Percentiles rank a stretch among this genome's conserved stretches.
phyloP scores from a whole-genome alignment of 2,329 filamentous ascomycete species.

The Emmonsiellopsis sp. region DNA sequence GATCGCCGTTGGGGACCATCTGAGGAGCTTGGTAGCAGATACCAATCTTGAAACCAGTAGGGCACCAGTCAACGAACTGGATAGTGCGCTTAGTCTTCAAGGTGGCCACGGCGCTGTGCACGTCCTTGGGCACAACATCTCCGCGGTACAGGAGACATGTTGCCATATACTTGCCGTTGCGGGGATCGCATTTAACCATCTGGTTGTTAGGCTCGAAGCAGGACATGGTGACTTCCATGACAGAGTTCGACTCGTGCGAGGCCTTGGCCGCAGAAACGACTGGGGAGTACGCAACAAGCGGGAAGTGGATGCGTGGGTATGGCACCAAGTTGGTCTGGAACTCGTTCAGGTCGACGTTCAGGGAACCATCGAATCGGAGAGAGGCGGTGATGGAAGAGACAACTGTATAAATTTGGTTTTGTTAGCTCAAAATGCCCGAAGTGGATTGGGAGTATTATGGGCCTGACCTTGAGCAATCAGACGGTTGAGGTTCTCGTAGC shows the following conservation, averaged over 20 bases:
- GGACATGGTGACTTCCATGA: conserved; percentile 74
- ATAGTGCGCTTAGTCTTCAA: conserved; percentile 99
- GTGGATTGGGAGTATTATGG: not conserved
- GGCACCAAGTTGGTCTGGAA: conserved; percentile 99
- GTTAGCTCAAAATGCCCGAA: conserved; percentile 16
- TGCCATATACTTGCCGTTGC: conserved; percentile 99
- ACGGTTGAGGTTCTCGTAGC: conserved; percentile 98
- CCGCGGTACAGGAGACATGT: conserved; percentile 97
- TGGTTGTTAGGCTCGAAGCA: conserved; percentile 99
- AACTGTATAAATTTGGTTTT: conserved; percentile 46
- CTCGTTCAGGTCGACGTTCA: conserved; percentile 99
- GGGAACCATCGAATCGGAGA: conserved; percentile 94
- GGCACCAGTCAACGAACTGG: conserved; percentile 99
- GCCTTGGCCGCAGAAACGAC: conserved; percentile 93
- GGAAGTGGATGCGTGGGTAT: conserved; percentile 98
- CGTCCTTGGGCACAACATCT: conserved; percentile 94
- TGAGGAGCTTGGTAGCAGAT: conserved; percentile 99
- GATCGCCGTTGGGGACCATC: conserved; percentile 91
- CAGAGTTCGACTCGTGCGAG: conserved; percentile 94
- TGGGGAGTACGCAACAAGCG: conserved; percentile 89
- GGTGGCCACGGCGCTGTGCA: conserved; percentile 81
- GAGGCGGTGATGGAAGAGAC: conserved; percentile 98
- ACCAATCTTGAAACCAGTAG: conserved; percentile 99
- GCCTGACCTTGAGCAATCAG: conserved; percentile 83
- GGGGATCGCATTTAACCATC: conserved; percentile 99